Percentiles rank a stretch among this genome's conserved stretches.
Conservation (phyloP, 352 stramenopile genomes). For the Globisporangium megalacanthum region DNA sequence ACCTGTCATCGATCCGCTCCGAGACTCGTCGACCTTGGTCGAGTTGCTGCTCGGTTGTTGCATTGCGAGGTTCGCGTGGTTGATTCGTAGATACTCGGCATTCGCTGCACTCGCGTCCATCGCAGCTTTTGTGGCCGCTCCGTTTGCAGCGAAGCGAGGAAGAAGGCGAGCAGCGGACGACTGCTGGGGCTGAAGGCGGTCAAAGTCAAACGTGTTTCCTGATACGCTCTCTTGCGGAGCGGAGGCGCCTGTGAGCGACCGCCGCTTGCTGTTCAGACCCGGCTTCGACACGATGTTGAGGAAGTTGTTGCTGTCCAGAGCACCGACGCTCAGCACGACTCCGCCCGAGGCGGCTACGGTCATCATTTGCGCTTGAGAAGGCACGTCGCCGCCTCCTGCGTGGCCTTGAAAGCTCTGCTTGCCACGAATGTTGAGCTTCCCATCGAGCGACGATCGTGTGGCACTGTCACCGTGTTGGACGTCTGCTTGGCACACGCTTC, state of each 20-base stretch:
- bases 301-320: constrained; percentile 19
- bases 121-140: not conserved
- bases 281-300: constrained; percentile 21
- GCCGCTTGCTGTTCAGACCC: constrained; percentile 9
- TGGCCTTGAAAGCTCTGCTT: not conserved
- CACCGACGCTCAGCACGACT: constrained; percentile 25
- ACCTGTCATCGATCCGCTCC: constrained; percentile 5
- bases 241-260: not conserved
- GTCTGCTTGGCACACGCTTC: not conserved
- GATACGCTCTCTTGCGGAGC: not conserved
- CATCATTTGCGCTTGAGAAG: not conserved
- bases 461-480: not conserved
- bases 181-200: not conserved
- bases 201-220: constrained; percentile 10
- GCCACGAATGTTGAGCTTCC: not conserved
- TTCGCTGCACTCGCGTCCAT: not conserved
- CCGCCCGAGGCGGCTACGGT: constrained; percentile 10
- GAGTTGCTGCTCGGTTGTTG: constrained; percentile 8
- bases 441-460: not conserved
- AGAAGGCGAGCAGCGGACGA: not conserved
- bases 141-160: constrained; percentile 2
- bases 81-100: constrained; percentile 3
- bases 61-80: not conserved
- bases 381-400: not conserved
- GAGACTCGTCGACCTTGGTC: constrained; percentile 12